Evolutionary conservation across 176 grass and related monocot species (phyloP).

Genomic region (Luzula sylvatica): DNA sequence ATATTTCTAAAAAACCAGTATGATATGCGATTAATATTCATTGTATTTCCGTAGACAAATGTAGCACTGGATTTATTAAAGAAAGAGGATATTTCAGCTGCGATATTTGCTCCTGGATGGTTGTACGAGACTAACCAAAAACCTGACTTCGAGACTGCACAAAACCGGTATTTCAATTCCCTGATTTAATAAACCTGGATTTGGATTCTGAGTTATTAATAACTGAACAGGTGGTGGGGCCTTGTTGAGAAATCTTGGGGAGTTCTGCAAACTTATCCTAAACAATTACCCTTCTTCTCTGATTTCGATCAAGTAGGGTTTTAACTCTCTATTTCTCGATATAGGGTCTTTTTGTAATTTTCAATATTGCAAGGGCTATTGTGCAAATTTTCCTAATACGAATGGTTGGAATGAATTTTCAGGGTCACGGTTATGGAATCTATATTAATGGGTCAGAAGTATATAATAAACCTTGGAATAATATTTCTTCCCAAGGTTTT

Average conservation of each 20-base stretch:
- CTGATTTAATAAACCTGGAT: too few species aligned
- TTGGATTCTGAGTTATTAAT: not conserved
- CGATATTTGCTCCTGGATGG: slow-evolving; percentile 98
- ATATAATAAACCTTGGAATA: slow-evolving; percentile 55
- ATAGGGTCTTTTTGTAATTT: too few species aligned
- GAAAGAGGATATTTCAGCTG: slow-evolving; percentile 76
- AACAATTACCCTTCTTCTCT: slow-evolving; percentile 65
- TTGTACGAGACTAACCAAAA: slow-evolving; percentile 74
- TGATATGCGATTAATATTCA: too few species aligned
- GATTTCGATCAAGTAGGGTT: slow-evolving; percentile 85
- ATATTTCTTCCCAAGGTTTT: slow-evolving; percentile 87
- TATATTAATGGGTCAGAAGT: slow-evolving; percentile 46
- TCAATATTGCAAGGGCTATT: too few species aligned
- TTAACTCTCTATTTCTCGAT: too few species aligned
- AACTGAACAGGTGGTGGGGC: slow-evolving; percentile 69
- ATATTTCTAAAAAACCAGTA: too few species aligned
- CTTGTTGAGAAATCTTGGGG: slow-evolving; percentile 84
- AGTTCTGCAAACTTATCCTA: slow-evolving; percentile 69
- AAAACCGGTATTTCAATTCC: too few species aligned
- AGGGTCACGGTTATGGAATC: slow-evolving; percentile 79
- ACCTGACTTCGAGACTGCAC: slow-evolving; percentile 62
- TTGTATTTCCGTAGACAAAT: slow-evolving; percentile 89
- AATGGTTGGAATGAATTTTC: slow-evolving; percentile 15
- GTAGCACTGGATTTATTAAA: slow-evolving; percentile 83
- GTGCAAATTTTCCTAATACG: too few species aligned